Percentiles rank a stretch among this genome's conserved stretches.
Conservation (phyloP, 1,284 basidiomycete genomes). For the Ceratorhiza oryzae-sativae region DNA sequence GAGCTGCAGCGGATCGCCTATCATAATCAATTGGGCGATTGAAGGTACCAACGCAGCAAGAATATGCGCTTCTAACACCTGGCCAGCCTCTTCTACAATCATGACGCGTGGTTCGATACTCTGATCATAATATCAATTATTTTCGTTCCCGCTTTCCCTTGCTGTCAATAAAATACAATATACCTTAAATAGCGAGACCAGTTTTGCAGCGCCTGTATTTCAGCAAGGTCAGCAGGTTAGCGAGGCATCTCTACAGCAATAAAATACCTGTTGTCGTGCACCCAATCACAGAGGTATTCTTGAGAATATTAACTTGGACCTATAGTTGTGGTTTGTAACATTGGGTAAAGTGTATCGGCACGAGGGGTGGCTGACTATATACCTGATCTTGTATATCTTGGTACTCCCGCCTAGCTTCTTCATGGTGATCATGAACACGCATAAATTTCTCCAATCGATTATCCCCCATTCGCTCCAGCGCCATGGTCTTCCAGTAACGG, state of each 20-base stretch:
- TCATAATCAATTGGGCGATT: slow-evolving; percentile 68
- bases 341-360: slow-evolving; percentile 13
- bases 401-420: background rate
- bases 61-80: slow-evolving; percentile 77
- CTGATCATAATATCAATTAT: slow-evolving; percentile 48
- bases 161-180: slow-evolving; percentile 34
- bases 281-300: slow-evolving; percentile 66
- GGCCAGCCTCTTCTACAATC: slow-evolving; percentile 75
- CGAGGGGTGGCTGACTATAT: background rate
- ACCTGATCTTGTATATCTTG: slow-evolving; percentile 23
- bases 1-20: slow-evolving; percentile 74
- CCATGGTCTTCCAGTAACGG: background rate
- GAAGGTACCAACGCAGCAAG: slow-evolving; percentile 49
- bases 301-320: slow-evolving; percentile 57
- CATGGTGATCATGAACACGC: background rate
- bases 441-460: slow-evolving; percentile 6
- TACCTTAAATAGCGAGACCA: slow-evolving; percentile 65
- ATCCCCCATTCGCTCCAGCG: background rate
- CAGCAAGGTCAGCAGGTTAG: slow-evolving; percentile 14
- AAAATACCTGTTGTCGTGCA: slow-evolving; percentile 69
- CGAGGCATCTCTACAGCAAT: background rate
- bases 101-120: slow-evolving; percentile 62
- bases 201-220: slow-evolving; percentile 66
- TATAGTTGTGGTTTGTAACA: slow-evolving; percentile 41
- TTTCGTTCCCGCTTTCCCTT: background rate